Base-by-base conservation (phyloP, 257 asterid species). In the Solanum raphanifolium region DNA sequence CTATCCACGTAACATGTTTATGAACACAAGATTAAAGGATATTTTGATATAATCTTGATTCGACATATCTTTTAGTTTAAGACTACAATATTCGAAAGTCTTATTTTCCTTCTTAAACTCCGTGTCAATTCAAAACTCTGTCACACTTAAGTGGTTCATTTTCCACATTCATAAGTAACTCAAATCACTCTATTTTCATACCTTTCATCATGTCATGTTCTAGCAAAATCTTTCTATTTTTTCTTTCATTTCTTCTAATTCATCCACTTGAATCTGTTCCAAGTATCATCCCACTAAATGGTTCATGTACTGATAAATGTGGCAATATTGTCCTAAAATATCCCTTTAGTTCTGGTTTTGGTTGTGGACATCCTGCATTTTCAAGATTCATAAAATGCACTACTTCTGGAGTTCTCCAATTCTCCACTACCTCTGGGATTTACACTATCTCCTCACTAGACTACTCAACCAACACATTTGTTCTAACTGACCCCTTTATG, bases 341-440 rank as follows among this genome's bases (percentile, higher is more conserved):
- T 87, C 98, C 98, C 5, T 94, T 94, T 86, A 96, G 96, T 38
- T 90, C 96, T 4, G 90, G 91, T 48, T 88, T 73, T 71, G 98
- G 96, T 21, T 94, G 98, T 86, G 98, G 98, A 6, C 92, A 91
- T 68, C 95, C 96, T 38, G 85, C 74, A 73, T 94, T 94, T 86
- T 87, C 96, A 65, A 90, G 91, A 78, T 89, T 92, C 90, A 72
- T 93, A 12, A 88, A 79, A 29, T 94, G 95, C 38, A 69, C 73
- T 86, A 68, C 69, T 74, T 48, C 88, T 27, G 92, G 90, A 25
- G 41, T 87, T 23, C 93, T 93, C 3, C 92, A 88, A 46, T 90
- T 93, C 87, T 88, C 95, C 35, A 90, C 94, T 18, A 91, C 90
- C 83, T 68, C 91, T 21, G 93, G 91, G 86, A 83, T 87, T 87